Base-by-base conservation (phyloP, 768 basidiomycete species). In the Leccinum imitatum region DNA sequence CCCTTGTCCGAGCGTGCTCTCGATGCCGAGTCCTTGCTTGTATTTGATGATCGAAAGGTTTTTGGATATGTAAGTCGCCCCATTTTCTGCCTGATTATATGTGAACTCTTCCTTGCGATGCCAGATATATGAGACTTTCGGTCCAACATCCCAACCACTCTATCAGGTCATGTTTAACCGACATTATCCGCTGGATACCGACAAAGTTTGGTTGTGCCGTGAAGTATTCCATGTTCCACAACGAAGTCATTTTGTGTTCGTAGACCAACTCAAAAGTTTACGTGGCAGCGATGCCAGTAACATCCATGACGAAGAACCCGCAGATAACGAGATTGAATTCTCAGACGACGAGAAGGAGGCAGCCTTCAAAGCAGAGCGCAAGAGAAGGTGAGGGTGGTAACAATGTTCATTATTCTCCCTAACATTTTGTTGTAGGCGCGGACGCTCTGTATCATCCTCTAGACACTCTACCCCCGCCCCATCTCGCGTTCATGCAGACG, bases 241-340 rank as follows among this genome's bases (percentile, higher is more conserved):
- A 44, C 85, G 85, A 46, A 95, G 94, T 73, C 81, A 83, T 47
- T 95, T 95, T 69, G 89, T 98, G 54, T 94, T 91, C 71, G 80
- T 94, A 50, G 79, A 82, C 39, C 83, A 87, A 50, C 81, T 98
- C 50, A 82, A 83, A 60, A 79, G 76, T 17, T 71, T 85, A 62
- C 95, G 87, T 69, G 96, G 95, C 46, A 94, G 91, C 63, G 96
- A 98, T 66, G 96, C 96, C 21, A 93, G 91, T 68, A 98, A 98
- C 69, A 80, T 94, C 10, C 86, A 94, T 65, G 96, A 98, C 69
- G 96, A 98, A 74, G 96, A 98, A 71, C 88, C 92, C 3, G 90
- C 80, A 2, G 94, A 92, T 19, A 84, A 93, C 57, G 96, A 98
- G 69, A 68, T 92, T 31, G 96, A 98, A 70, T 98, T 95, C 74